Evolutionary conservation across 2,329 filamentous ascomycete genomes (phyloP), one percentile per base, ranked within the genome.

Genomic region (Ilyonectria mors-panacis): DNA sequence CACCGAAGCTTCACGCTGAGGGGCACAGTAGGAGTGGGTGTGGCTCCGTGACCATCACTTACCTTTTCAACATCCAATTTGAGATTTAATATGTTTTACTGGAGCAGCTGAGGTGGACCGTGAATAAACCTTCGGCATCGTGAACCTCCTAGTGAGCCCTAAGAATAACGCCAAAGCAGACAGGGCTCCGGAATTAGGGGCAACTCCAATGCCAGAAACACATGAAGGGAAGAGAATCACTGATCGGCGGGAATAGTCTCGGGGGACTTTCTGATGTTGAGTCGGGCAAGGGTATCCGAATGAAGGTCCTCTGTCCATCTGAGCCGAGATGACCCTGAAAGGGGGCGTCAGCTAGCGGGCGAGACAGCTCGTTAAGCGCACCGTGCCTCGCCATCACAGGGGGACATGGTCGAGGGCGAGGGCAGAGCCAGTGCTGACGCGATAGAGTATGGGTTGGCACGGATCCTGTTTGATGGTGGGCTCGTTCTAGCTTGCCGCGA

Each of bases 241-340:
- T 21, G n/a, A 19, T 59, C 48, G 23, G 17, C 21, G 45, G 23
- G 33, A 59, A 59, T 51, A 59, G 21, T 12, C 21, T 51, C 33
- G 57, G 33, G 21, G 17, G 21, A 39, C 26, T 23, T 37, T 42
- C 9, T 28, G 5, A 28, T 19, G 30, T 4, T 35, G 21, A 39
- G 47, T 28, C 33, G 21, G 21, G 33, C 10, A 21, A 6, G 26
- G 48, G 30, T 12, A 35, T 19, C 6, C n/a, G 21, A 28, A 33
- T 13, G 47, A 39, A 37, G 35, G 35, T 37, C 44, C 19, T 39
- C 17, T 12, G 35, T 35, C 30, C 53, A 50, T 53, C 19, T 35
- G n/a, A 19, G 23, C 39, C 30, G 55, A 47, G 39, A 47, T 47
- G 55, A 58, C 55, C 8, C 55, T 47, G n/a, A 58, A 21, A 26